These are phyloP conservation scores for Leucogyrophana mollusca DNA, from an alignment of 768 basidiomycete genomes.

Conservation along the genomic window DNA sequence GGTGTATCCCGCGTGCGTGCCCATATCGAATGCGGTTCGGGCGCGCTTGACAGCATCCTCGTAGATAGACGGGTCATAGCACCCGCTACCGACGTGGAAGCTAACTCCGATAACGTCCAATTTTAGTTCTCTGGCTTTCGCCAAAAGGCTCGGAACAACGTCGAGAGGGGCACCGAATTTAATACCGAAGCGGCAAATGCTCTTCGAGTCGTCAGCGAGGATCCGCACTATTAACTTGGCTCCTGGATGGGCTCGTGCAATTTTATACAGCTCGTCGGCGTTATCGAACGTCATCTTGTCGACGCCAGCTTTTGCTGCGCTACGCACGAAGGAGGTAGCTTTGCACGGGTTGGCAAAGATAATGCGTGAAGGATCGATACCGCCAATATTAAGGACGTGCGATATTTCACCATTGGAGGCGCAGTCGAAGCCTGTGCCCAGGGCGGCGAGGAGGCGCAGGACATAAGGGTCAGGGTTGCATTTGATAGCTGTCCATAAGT, in stretches of 20 bases:
- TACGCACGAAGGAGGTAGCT: conserved; percentile 88
- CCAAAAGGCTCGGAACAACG: conserved; percentile 75
- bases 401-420: conserved; percentile 94
- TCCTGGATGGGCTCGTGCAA: conserved; percentile 72
- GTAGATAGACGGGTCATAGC: conserved; percentile 90
- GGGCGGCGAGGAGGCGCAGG: conserved; percentile 81
- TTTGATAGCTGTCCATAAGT: conserved; percentile 84
- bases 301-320: conserved; percentile 76
- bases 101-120: conserved; percentile 92
- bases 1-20: conserved; percentile 69
- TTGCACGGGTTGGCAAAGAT: conserved; percentile 99
- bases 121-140: conserved; percentile 72
- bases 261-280: conserved; percentile 92
- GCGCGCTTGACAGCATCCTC: conserved; percentile 87
- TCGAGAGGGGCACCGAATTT: conserved; percentile 94
- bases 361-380: conserved; percentile 76
- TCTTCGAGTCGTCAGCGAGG: conserved; percentile 96
- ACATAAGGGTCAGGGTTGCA: conserved; percentile 98
- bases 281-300: conserved; percentile 99
- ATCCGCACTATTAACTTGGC: conserved; percentile 93
- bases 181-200: conserved; percentile 87
- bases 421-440: conserved; percentile 96
- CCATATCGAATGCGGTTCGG: conserved; percentile 85
- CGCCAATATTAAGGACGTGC: conserved; percentile 70
- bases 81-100: conserved; percentile 98